Conservation (phyloP, 345 rosid genomes). For the Eucalyptus pauciflora region DNA sequence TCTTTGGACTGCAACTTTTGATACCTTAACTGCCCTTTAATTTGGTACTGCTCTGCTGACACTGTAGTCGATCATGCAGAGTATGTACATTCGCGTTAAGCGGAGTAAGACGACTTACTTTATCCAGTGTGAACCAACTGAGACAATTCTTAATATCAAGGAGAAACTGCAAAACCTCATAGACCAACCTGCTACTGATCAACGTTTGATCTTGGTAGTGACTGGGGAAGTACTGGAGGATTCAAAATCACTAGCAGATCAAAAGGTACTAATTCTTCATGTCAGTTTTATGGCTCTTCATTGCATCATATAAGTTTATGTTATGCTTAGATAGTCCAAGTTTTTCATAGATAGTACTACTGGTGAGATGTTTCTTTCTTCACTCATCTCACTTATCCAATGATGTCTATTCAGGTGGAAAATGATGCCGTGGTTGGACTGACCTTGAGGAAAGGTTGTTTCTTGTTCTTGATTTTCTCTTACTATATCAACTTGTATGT, state of each 20-base stretch:
- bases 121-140: slow-evolving; percentile 82
- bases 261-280: slow-evolving; percentile 33
- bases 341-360: background rate
- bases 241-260: slow-evolving; percentile 73
- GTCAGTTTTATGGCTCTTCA: background rate
- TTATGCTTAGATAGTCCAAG: background rate
- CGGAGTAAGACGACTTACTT: slow-evolving; percentile 78
- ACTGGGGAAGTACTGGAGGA: slow-evolving; percentile 62
- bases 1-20: background rate
- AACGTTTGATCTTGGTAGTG: slow-evolving; percentile 50
- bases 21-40: background rate
- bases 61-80: slow-evolving; percentile 22
- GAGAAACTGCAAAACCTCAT: slow-evolving; percentile 54
- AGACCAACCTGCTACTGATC: slow-evolving; percentile 60
- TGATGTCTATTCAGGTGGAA: slow-evolving; percentile 60
- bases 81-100: slow-evolving; percentile 92
- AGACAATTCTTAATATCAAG: slow-evolving; percentile 60
- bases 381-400: background rate
- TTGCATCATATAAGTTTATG: background rate
- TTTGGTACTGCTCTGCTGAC: background rate
- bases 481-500: background rate
- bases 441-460: slow-evolving; percentile 73
- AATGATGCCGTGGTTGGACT: slow-evolving; percentile 90
- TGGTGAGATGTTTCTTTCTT: background rate
- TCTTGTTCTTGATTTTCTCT: background rate